Conservation (phyloP, 164 flowering plant genomes). For the Nymphaea thermarum region DNA sequence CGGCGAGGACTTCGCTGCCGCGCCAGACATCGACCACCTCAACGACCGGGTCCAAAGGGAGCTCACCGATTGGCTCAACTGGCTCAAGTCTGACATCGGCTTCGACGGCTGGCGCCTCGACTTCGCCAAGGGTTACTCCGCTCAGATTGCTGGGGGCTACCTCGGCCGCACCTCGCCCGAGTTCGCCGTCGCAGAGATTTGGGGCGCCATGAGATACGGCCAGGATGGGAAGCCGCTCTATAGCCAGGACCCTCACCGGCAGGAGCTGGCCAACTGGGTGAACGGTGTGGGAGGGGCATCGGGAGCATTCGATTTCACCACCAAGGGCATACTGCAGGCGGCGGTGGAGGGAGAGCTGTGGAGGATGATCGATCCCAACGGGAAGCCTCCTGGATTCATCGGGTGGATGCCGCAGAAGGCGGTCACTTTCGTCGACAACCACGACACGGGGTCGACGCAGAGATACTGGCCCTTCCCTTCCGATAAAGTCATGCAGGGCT, state of each 20-base stretch:
- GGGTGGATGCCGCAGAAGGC: conserved; percentile 2
- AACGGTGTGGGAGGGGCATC: background rate
- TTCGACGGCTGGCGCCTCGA: conserved; percentile 3
- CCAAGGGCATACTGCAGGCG: conserved; percentile 1
- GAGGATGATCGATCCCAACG: conserved; percentile 2
- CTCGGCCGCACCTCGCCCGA: background rate
- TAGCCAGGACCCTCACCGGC: conserved; percentile 1
- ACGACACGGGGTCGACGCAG: conserved; percentile 2
- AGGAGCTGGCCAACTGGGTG: conserved; percentile 3
- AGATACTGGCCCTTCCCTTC: background rate
- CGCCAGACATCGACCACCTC: conserved; percentile 4
- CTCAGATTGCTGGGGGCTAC: background rate
- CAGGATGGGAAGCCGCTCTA: conserved; percentile 13
- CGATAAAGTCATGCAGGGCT: conserved; percentile 51
- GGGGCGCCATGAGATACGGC: conserved; percentile 4
- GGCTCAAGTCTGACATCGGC: conserved; percentile 4
- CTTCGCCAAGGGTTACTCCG: conserved; percentile 3
- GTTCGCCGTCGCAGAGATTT: conserved; percentile 1
- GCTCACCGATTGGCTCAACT: conserved; percentile 5
- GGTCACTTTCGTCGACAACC: conserved; percentile 3
- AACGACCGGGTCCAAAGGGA: conserved; percentile 2
- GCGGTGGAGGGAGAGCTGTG: background rate
- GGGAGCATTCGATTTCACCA: conserved; percentile 2
- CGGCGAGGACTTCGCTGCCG: background rate
- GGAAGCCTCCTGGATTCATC: conserved; percentile 2